These are phyloP conservation scores for Didymella segeticola DNA, from an alignment of 2,329 filamentous ascomycete genomes.

Conservation along the genomic window DNA sequence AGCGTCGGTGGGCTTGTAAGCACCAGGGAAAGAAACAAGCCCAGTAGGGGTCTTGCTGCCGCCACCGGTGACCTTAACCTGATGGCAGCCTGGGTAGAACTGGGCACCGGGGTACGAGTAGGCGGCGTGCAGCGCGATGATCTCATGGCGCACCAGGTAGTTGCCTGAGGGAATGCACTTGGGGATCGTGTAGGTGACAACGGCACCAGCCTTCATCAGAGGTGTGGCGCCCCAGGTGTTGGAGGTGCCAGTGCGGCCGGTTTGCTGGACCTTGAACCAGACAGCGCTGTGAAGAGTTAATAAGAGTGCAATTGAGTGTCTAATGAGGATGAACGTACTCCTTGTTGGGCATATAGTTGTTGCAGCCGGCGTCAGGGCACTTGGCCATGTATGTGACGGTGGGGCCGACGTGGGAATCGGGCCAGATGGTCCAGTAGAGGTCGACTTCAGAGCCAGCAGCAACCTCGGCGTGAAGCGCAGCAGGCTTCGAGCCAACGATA, in stretches of 20 bases:
- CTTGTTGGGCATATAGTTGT: slow-evolving; percentile 56
- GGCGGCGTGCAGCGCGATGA: slow-evolving; percentile 61
- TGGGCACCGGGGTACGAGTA: slow-evolving; percentile 61
- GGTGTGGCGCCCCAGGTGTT: slow-evolving; percentile 57
- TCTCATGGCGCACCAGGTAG: slow-evolving; percentile 66
- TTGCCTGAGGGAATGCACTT: slow-evolving; percentile 60
- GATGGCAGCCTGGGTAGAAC: slow-evolving; percentile 66
- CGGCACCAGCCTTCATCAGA: slow-evolving; percentile 54
- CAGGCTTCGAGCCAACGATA: slow-evolving; percentile 59
- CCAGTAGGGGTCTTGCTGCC: slow-evolving; percentile 52
- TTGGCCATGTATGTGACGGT: slow-evolving; percentile 66
- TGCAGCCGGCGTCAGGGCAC: slow-evolving; percentile 61
- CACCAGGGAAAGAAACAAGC: slow-evolving; percentile 62
- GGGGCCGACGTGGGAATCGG: slow-evolving; percentile 60
- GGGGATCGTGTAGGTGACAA: slow-evolving; percentile 62
- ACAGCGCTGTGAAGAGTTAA: slow-evolving; percentile 47
- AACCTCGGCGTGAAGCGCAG: slow-evolving; percentile 60
- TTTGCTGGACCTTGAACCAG: slow-evolving; percentile 64
- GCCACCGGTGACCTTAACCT: slow-evolving; percentile 61
- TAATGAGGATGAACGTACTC: slow-evolving; percentile 34
- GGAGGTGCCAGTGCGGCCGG: slow-evolving; percentile 59
- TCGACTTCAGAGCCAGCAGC: slow-evolving; percentile 62
- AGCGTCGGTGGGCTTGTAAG: slow-evolving; percentile 58
- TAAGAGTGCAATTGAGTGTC: background rate
- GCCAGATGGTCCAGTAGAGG: slow-evolving; percentile 61